Base-by-base conservation (phyloP, 2,329 filamentous ascomycete genomes). In the Teratosphaeria gauchensis region DNA sequence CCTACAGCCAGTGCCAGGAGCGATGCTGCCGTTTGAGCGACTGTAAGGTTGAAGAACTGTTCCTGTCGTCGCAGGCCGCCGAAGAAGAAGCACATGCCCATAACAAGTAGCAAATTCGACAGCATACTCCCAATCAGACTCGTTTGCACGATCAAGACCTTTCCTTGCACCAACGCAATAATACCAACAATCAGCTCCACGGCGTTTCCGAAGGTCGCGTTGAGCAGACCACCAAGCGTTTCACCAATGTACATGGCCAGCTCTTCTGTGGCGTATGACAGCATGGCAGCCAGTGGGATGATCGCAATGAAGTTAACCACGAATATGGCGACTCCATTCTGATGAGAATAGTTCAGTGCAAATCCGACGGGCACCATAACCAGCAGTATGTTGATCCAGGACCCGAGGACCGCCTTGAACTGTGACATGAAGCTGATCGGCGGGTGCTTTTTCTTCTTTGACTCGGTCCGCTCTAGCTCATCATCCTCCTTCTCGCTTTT, bases 251-350 rank as follows among this genome's bases (percentile, higher is more conserved):
- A 82, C 57, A 92, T 75, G 2, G 92, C 89, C 63, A 96, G 87
- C 73, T 96, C 91, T 72, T 97, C 92, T 0, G 92, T 96, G 0
- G 90, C 89, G 68, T 88, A 95, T 66, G 88, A 87, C 28, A 97
- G 79, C 78, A 96, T 86, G 14, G 87, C 89, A 2, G 92, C 92
- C 48, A 96, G 80, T 0, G 92, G 92, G 60, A 96, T 86, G 65
- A 96, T 96, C 61, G 92, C 92, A 63, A 96, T 82, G 68, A 96
- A 96, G 76, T 96, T 96, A 74, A 96, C 82, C 58, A 92, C 83
- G 68, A 96, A 96, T 53, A 72, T 65, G 21, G 80, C 82, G 59
- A 87, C 79, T 2, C 80, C 77, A 68, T 81, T 78, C 56, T 88
- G 75, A 11, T 76, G 63, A 19, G 84, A 75, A 68, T 87, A 90